Base-by-base conservation (phyloP, 257 asterid species). In the Pogostemon cablin region DNA sequence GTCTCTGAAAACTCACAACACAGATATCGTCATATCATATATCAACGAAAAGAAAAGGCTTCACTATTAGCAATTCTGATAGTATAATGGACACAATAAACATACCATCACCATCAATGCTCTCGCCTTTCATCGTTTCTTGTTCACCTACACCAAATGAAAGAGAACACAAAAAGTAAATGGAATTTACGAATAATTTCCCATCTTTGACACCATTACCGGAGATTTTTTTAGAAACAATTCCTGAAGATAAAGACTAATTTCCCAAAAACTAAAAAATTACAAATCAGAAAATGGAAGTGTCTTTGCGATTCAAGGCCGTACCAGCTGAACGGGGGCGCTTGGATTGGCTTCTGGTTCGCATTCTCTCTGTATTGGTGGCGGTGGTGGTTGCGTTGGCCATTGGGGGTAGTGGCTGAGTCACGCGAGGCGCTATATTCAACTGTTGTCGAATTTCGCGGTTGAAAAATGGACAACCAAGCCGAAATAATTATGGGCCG, bases 311-410 rank as follows among this genome's bases (percentile, higher is more conserved):
- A 68, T 53, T 48, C 37, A 43, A 75, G 8, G 12, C 35, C 74
- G 39, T 77, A 86, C 95, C 87, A 34, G 71, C 67, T 74, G 85
- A 67, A 52, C 77, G 81, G 4, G 76, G 75, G 63, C 76, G 77
- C 80, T 76, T 88, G 71, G 90, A 77, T 60, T 79, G 83, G 63
- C 77, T 84, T 80, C 95, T 79, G 40, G 91, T 87, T 77, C 85
- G 85, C 97, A 90, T 90, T 81, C 40, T 69, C 53, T 8, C 15
- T 12, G 8, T 40, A 20, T 15, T 55, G 3, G 62, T 50, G 49
- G 37, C 17, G 40, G 37, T 38, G 10, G 42, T 0, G 8, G 64
- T 37, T 38, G 38, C 15, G 10, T 34, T 0, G 8, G 64, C 20
- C 39, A 57, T 2, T 4, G 5, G 60, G 49, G 44, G 42, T 2